Conservation (phyloP, 371 early-diverging fungal species). For the Lichtheimia ramosa region DNA sequence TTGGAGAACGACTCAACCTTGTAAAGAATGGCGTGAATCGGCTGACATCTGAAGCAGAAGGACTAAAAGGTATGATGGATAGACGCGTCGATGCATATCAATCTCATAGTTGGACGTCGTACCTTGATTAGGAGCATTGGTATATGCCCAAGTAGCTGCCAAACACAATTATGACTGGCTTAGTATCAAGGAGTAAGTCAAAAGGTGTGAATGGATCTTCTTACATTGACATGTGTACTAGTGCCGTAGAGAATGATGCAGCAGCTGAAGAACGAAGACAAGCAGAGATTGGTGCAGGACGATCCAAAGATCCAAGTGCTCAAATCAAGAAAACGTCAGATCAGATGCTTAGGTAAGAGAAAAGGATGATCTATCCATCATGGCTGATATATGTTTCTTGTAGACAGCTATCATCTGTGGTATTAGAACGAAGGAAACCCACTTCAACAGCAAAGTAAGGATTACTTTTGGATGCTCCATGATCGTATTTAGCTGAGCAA, state of each 20-base stretch:
- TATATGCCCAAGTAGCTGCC: slow-evolving; percentile 23
- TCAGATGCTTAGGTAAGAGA: slow-evolving; percentile 27
- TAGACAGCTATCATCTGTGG: slow-evolving; percentile 17
- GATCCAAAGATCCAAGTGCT: slow-evolving; percentile 28
- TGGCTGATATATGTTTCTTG: background rate
- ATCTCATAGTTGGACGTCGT: background rate
- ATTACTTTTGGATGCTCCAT: background rate
- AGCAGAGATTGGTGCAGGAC: slow-evolving; percentile 16
- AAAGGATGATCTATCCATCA: background rate
- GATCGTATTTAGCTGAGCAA: background rate
- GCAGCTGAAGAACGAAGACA: slow-evolving; percentile 17
- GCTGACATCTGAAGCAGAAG: slow-evolving; percentile 25
- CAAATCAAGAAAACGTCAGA: slow-evolving; percentile 30
- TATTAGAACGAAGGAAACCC: slow-evolving; percentile 4
- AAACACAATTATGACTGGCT: slow-evolving; percentile 10
- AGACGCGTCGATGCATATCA: background rate
- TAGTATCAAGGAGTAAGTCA: slow-evolving; percentile 16
- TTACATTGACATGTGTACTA: background rate
- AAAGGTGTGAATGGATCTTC: background rate
- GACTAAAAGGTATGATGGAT: slow-evolving; percentile 29
- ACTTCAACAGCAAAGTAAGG: slow-evolving; percentile 7
- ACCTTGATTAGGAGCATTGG: slow-evolving; percentile 18
- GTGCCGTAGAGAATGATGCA: slow-evolving; percentile 27
- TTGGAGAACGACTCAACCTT: slow-evolving; percentile 27
- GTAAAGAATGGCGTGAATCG: slow-evolving; percentile 26